Conservation (phyloP, 1,139 yeast genomes). For the Debaryomyces subglobosus region DNA sequence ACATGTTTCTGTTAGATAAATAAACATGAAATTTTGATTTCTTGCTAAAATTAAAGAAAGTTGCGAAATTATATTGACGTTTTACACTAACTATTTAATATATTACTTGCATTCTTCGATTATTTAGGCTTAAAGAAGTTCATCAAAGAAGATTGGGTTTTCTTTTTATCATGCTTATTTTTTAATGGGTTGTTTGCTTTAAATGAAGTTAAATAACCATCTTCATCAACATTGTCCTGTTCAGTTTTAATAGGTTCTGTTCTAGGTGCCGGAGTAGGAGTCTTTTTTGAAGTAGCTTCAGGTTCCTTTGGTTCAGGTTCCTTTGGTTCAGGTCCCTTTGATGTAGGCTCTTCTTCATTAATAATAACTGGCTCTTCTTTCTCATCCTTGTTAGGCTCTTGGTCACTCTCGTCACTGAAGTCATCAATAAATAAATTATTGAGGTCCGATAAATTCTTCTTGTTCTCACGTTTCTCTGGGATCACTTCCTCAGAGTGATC, state of each 20-base stretch:
- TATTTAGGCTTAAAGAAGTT: slow-evolving; percentile 30
- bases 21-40: not conserved
- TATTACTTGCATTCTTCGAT: not conserved
- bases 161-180: slow-evolving; percentile 25
- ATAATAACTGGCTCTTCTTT: slow-evolving; percentile 14
- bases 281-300: not conserved
- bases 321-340: slow-evolving; percentile 4
- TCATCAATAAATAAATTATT: slow-evolving; percentile 21
- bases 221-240: slow-evolving; percentile 34
- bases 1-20: not conserved
- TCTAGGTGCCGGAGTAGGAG: not conserved
- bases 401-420: slow-evolving; percentile 18
- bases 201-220: slow-evolving; percentile 42
- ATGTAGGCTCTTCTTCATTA: slow-evolving; percentile 8
- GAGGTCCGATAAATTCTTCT: slow-evolving; percentile 16
- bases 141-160: slow-evolving; percentile 43
- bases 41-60: not conserved
- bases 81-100: not conserved
- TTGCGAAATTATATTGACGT: not conserved
- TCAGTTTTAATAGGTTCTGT: slow-evolving; percentile 3
- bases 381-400: slow-evolving; percentile 7
- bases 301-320: slow-evolving; percentile 21
- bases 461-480: slow-evolving; percentile 6
- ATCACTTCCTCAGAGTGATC: slow-evolving; percentile 18
- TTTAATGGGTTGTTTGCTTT: slow-evolving; percentile 20